Evolutionary conservation across 108 stramenopile species (phyloP), one percentile per base, ranked within the genome.

Genomic region (Bacterosira constricta): DNA sequence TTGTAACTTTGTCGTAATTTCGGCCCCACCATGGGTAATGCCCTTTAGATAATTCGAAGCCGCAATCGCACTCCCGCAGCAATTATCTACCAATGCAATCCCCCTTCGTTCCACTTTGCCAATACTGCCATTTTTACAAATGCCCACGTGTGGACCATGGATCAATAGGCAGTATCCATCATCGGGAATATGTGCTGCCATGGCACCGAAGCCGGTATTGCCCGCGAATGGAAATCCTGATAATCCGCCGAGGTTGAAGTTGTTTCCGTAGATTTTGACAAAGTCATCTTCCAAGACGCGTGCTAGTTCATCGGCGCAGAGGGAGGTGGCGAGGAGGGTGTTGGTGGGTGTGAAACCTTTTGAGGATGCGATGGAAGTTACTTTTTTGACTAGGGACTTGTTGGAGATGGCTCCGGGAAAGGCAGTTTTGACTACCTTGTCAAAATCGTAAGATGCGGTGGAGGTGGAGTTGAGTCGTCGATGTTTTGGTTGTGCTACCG

Each of bases 101-200:
- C 61, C 88, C 73, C 12, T 68, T 21, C 86, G 84, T 29, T 87
- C 76, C 38, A 87, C 82, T 18, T 77, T 87, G 29, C 88, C 88
- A 29, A 90, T 72, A 12, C 38, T 38, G 9, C 88, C 88, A 35
- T 80, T 65, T 10, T 51, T 38, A 51, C 82, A 80, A 26, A 90
- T 69, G 41, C 88, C 88, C 1, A 90, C 88, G 47, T 90, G 88
- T 52, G 88, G 88, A 31, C 86, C 88, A 67, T 73, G 86, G 39
- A 86, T 75, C 20, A 85, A 73, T 29, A 90, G 60, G 66, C 79
- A 81, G 15, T 67, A 80, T 32, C 88, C 88, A 23, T 82, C 79
- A 42, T 86, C 85, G 20, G 88, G 86, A 30, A 90, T 83, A 71
- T 90, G 88, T 12, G 71, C 71, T 21, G 84, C 73, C 84, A 90